A percentile compares a stretch with the other conserved stretches of the same genome.
Evolutionary conservation across 148 eudicot genomes (phyloP).

Genomic region (Amaranthus cruentus): DNA sequence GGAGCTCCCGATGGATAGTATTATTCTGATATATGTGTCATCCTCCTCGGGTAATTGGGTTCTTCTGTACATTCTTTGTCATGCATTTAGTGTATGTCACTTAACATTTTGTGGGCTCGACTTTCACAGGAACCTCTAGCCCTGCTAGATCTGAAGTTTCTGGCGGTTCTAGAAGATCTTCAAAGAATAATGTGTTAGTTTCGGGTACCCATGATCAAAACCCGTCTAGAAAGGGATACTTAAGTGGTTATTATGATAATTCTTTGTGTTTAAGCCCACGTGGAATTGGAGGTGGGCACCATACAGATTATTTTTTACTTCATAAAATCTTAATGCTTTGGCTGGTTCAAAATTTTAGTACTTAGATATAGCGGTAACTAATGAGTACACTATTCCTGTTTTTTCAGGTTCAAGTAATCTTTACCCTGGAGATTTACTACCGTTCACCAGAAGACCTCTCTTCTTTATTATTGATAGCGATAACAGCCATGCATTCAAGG

Average conservation of each 20-base stretch:
- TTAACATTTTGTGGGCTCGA: slow-evolving; percentile 13
- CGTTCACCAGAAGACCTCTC: slow-evolving; percentile 85
- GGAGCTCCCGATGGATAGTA: slow-evolving; percentile 77
- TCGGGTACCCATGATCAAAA: slow-evolving; percentile 37
- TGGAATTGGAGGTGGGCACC: slow-evolving; percentile 65
- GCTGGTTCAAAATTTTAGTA: neutral
- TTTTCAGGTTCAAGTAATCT: slow-evolving; percentile 79
- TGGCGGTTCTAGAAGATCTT: slow-evolving; percentile 54
- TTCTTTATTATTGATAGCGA: slow-evolving; percentile 92
- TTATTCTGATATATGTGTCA: slow-evolving; percentile 76
- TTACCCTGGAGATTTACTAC: slow-evolving; percentile 85
- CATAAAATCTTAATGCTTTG: slow-evolving; percentile 1
- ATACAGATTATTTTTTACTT: neutral
- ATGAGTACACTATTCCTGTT: slow-evolving; percentile 4
- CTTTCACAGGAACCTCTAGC: slow-evolving; percentile 47
- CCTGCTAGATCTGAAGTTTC: slow-evolving; percentile 47
- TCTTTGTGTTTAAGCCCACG: slow-evolving; percentile 71
- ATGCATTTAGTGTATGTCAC: neutral
- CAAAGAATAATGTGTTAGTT: slow-evolving; percentile 43
- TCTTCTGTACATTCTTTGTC: neutral
- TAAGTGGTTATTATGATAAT: slow-evolving; percentile 49
- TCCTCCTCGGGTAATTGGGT: slow-evolving; percentile 69
- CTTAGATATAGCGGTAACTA: neutral
- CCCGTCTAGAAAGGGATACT: slow-evolving; percentile 38
- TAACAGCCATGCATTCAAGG: slow-evolving; percentile 99